Evolutionary conservation across 345 rosid genomes (phyloP), one percentile per base, ranked within the genome.

Genomic region (Ceriops tagal): DNA sequence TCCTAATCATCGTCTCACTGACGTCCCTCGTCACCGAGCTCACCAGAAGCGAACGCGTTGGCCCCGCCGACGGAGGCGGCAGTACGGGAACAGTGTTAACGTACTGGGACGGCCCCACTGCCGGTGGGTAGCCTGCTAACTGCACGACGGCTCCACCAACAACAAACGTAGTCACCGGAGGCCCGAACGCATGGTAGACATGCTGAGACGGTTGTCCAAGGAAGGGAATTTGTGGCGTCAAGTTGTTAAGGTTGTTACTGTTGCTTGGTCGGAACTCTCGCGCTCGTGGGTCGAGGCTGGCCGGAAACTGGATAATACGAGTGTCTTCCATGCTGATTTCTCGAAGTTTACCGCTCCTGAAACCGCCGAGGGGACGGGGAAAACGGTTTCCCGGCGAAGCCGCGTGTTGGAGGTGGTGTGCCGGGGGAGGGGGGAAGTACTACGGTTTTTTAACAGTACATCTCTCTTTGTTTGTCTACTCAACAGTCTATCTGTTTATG

Each of bases 11-110:
- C 34, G 88, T 39, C 86, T 89, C 97, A 67, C 81, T 86, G 34
- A 82, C 85, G 51, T 84, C 82, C 11, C 51, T 8, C 5, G 90
- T 80, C 16, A 90, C 88, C 43, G 85, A 74, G 47, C 77, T 79
- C 53, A 95, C 69, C 30, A 84, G 68, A 59, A 95, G 49, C 65
- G 92, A 74, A 77, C 99, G 70, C 13, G 97, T 87, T 39, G 93
- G 83, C 35, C 76, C 77, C 13, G 73, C 34, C 5, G 91, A 77
- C 30, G 79, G 67, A 27, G 86, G 87, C 39, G 81, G 87, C 1
- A 80, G 80, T 34, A 74, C 55, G 3, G 70, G 68, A 3, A 24
- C 22, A 31, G 67, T 24, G 24, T 37, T 27, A 35, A 67, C 67
- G 69, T 68, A 63, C 64, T 66, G 70, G 18, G 62, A 28, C 26